Conservation (phyloP, 148 eudicot genomes). For the Vaccinium macrocarpon region DNA sequence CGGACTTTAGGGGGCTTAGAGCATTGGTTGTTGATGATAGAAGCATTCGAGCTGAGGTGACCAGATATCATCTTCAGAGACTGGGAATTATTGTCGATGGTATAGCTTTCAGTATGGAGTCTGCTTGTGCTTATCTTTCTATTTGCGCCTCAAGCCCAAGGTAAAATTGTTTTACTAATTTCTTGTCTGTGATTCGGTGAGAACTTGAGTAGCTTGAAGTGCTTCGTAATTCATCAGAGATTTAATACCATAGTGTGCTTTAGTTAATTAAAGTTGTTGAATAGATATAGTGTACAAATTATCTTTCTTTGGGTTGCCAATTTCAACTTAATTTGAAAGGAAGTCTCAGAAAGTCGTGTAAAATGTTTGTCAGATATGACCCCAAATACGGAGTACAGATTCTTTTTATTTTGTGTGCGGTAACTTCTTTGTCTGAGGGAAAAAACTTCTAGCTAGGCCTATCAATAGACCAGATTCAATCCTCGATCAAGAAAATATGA, state of each 20-base stretch:
- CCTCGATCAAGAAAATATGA: too few relatives aligned
- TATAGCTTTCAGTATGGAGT: conserved; percentile 36
- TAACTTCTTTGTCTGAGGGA: background rate
- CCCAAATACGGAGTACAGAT: background rate
- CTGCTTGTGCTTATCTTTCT: conserved; percentile 47
- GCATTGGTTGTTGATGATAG: conserved; percentile 69
- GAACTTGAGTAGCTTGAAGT: background rate
- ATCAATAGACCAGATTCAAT: too few relatives aligned
- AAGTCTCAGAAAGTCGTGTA: background rate
- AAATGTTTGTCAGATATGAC: background rate
- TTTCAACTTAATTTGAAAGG: background rate
- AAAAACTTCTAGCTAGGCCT: background rate
- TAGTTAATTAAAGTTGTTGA: background rate
- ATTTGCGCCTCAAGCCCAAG: conserved; percentile 26
- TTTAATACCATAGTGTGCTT: background rate
- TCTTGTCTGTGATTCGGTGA: background rate
- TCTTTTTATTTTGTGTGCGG: background rate
- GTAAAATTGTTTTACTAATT: conserved; percentile 25
- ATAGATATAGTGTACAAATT: background rate
- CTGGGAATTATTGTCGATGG: conserved; percentile 63
- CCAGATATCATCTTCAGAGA: conserved; percentile 74
- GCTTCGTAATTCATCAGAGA: background rate
- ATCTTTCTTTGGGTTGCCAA: background rate
- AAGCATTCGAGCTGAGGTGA: conserved; percentile 62
- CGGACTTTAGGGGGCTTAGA: conserved; percentile 61